These are phyloP conservation scores for Quercus lobata DNA, from an alignment of 331 rosid species.

Conservation along the genomic window DNA sequence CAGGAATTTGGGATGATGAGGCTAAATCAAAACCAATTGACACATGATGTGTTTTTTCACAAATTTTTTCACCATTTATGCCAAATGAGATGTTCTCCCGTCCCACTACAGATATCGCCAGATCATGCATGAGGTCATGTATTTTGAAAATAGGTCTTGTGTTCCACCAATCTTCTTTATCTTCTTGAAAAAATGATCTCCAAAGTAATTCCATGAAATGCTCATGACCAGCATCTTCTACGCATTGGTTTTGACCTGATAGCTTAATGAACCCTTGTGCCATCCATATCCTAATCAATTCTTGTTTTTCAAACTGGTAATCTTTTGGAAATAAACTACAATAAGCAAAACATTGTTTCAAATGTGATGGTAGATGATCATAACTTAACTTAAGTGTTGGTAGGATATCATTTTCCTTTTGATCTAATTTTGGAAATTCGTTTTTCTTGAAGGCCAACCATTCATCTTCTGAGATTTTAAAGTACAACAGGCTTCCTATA, in stretches of 20 bases:
- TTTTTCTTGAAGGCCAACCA: too few species aligned
- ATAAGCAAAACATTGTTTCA: too few species aligned
- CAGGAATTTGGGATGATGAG: neutral
- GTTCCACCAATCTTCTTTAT: neutral
- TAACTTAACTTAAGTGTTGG: too few species aligned
- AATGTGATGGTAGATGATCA: too few species aligned
- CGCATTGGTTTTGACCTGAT: neutral
- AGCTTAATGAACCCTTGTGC: conserved; percentile 20
- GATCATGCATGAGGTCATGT: conserved; percentile 1
- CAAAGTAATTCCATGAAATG: neutral
- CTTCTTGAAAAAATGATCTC: conserved; percentile 16
- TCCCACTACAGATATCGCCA: neutral
- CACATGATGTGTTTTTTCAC: neutral
- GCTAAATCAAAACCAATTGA: neutral
- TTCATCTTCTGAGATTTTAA: too few species aligned
- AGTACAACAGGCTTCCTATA: too few species aligned
- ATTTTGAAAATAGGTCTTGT: neutral
- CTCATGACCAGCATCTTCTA: conserved; percentile 13
- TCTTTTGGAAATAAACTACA: neutral
- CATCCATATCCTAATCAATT: neutral
- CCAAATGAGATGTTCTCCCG: neutral
- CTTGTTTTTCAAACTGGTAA: neutral
- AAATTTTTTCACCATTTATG: neutral
- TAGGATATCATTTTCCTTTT: too few species aligned
- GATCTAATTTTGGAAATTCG: too few species aligned